Conservation (phyloP, 2,329 filamentous ascomycete genomes). For the Fusarium dimerum region DNA sequence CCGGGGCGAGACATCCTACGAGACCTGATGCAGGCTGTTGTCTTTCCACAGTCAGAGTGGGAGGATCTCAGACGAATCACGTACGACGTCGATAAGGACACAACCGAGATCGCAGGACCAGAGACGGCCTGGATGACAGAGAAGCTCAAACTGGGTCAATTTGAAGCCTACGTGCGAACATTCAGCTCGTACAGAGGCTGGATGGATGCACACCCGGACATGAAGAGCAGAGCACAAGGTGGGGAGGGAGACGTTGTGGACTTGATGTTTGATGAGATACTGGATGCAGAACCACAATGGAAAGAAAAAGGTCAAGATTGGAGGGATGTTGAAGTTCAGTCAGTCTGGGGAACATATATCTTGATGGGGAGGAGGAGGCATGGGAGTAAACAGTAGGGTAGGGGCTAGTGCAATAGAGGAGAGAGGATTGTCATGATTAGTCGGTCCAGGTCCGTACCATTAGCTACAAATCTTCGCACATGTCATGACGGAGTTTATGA, state of each 20-base stretch:
- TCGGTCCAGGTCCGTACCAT: too few species aligned
- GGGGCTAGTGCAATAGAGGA: too few species aligned
- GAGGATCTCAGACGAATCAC: slow-evolving; percentile 52
- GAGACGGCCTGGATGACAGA: slow-evolving; percentile 51
- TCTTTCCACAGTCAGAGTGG: slow-evolving; percentile 54
- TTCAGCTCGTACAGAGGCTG: slow-evolving; percentile 62
- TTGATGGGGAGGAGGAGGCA: slow-evolving; percentile 52
- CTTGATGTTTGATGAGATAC: slow-evolving; percentile 59
- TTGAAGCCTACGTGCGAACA: slow-evolving; percentile 63
- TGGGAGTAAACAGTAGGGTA: too few species aligned
- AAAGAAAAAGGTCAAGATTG: slow-evolving; percentile 49
- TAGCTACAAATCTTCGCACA: neutral
- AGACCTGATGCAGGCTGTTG: slow-evolving; percentile 50
- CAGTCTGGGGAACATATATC: slow-evolving; percentile 63
- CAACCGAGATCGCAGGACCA: slow-evolving; percentile 33
- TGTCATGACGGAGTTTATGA: neutral
- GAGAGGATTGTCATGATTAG: neutral
- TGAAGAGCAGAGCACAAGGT: slow-evolving; percentile 50
- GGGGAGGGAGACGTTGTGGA: slow-evolving; percentile 64
- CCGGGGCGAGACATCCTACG: slow-evolving; percentile 58
- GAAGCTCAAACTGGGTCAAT: slow-evolving; percentile 55
- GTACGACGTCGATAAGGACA: slow-evolving; percentile 55
- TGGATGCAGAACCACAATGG: slow-evolving; percentile 55
- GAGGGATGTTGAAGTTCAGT: slow-evolving; percentile 55
- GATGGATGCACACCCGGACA: slow-evolving; percentile 55